Conservation (phyloP, 805 yeast genomes). For the Ascoidea rubescens region DNA sequence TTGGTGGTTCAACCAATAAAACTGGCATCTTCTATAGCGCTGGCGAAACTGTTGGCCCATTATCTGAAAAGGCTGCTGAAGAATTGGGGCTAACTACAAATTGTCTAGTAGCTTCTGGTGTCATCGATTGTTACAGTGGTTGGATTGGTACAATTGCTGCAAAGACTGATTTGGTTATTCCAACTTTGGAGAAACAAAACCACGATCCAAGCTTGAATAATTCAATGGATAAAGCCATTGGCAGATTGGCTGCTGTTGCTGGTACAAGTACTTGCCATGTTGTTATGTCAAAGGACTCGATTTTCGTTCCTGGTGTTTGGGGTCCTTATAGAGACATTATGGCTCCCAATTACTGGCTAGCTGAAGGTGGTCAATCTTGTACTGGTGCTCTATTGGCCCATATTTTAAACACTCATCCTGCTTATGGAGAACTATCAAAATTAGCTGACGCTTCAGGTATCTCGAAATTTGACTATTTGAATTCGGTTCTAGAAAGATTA, state of each 20-base stretch:
- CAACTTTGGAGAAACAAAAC: conserved; percentile 36
- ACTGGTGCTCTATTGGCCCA: conserved; percentile 91
- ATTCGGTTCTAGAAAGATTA: conserved; percentile 57
- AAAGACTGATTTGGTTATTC: conserved; percentile 46
- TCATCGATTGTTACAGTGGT: conserved; percentile 96
- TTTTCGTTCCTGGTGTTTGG: conserved; percentile 96
- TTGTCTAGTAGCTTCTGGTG: conserved; percentile 87
- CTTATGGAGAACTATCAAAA: conserved; percentile 56
- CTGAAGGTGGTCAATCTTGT: conserved; percentile 98
- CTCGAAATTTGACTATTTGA: conserved; percentile 73
- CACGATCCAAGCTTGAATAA: conserved; percentile 23
- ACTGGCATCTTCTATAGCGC: conserved; percentile 72
- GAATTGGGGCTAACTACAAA: conserved; percentile 71
- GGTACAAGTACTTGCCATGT: conserved; percentile 98
- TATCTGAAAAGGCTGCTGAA: conserved; percentile 52
- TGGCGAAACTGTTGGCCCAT: conserved; percentile 77
- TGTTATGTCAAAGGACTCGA: conserved; percentile 69
- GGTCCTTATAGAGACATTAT: conserved; percentile 94
- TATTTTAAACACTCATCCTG: conserved; percentile 80
- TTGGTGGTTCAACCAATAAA: conserved; percentile 73
- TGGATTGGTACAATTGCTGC: conserved; percentile 99
- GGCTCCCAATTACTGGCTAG: conserved; percentile 85
- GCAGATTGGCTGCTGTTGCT: conserved; percentile 93
- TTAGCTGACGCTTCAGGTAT: conserved; percentile 54
- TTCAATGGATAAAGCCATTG: conserved; percentile 47